phyloP scores from a whole-genome alignment of 1,284 basidiomycete genomes.

The Mycosarcoma maydis region DNA sequence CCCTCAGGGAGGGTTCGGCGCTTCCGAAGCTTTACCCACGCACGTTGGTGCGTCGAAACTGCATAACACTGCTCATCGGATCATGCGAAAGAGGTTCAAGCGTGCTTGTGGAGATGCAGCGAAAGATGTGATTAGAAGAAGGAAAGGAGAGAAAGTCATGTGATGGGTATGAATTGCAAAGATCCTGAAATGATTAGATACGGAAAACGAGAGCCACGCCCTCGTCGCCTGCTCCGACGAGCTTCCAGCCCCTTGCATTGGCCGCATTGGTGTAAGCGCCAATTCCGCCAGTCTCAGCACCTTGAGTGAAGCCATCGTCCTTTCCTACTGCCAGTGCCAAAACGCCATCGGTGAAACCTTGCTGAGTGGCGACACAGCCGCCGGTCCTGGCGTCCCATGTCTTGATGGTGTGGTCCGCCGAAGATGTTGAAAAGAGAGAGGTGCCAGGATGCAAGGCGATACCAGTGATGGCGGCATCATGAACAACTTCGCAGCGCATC shows the following conservation, averaged over 20 bases:
- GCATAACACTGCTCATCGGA: background rate
- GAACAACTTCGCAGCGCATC: slow-evolving; percentile 48
- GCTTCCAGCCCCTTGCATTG: slow-evolving; percentile 59
- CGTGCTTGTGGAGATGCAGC: no score
- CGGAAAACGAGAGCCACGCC: slow-evolving; percentile 66
- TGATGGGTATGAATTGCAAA: slow-evolving; percentile 22
- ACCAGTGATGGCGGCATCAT: slow-evolving; percentile 47
- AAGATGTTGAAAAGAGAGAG: slow-evolving; percentile 75
- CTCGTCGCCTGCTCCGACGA: slow-evolving; percentile 65
- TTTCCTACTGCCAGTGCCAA: slow-evolving; percentile 76
- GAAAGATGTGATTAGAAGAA: no score
- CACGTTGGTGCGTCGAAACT: background rate
- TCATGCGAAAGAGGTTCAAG: slow-evolving; percentile 1
- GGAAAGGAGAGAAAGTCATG: background rate
- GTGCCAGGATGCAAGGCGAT: slow-evolving; percentile 77
- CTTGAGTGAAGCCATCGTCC: slow-evolving; percentile 66
- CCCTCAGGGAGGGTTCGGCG: slow-evolving; percentile 1
- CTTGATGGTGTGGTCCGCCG: slow-evolving; percentile 81
- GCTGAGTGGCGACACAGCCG: slow-evolving; percentile 78
- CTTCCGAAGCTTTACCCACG: slow-evolving; percentile 15
- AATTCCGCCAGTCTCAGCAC: slow-evolving; percentile 64
- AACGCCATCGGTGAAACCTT: slow-evolving; percentile 84
- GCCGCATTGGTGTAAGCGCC: slow-evolving; percentile 53
- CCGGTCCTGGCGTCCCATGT: slow-evolving; percentile 95
- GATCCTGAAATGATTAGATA: slow-evolving; percentile 15